Evolutionary conservation across 768 basidiomycete species (phyloP), one percentile per base, ranked within the genome.

Genomic region (Xerocomus brunneocitrinus): DNA sequence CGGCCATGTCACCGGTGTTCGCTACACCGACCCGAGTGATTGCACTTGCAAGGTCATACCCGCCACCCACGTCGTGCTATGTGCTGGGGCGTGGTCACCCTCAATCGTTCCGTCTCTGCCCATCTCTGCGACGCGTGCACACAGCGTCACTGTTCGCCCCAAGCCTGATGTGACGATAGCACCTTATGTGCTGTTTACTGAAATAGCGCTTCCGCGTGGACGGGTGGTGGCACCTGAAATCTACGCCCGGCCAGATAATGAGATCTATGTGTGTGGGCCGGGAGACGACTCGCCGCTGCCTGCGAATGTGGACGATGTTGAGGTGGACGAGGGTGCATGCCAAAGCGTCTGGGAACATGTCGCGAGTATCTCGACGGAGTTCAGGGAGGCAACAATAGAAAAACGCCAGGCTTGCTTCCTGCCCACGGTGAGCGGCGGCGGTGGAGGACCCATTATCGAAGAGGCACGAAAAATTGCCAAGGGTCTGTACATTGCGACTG

Each of bases 51-150:
- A 65, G 52, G 68, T 68, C n/a, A 62, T 87, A 16, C 67, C 75
- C 0, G 85, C 87, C 14, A 85, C 86, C 9, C 76, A 85, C 51
- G 80, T 93, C 56, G 73, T 95, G 38, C 67, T 97, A 47, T 79
- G 84, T 38, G 89, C 89, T n/a, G 93, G 93, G 25, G 87, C 90
- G 14, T 97, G 93, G 92, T 89, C 90, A 0, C 76, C 89, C 8
- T 63, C 63, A 8, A 65, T 95, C 53, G 48, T 87, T 31, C 73
- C 79, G 8, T 56, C 69, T 19, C 74, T 89, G 28, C 83, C 85
- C 14, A 76, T 89, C 58, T 62, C 72, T n/a, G 78, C 77, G 40
- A 83, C 78, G 6, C 83, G 88, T 49, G 87, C 85, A 0, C 88
- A 90, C 67, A 88, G 86, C 61, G 78, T 91, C 62, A 81, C 80